Conservation (phyloP, 257 asterid species). For the Solanum sparsipilum region DNA sequence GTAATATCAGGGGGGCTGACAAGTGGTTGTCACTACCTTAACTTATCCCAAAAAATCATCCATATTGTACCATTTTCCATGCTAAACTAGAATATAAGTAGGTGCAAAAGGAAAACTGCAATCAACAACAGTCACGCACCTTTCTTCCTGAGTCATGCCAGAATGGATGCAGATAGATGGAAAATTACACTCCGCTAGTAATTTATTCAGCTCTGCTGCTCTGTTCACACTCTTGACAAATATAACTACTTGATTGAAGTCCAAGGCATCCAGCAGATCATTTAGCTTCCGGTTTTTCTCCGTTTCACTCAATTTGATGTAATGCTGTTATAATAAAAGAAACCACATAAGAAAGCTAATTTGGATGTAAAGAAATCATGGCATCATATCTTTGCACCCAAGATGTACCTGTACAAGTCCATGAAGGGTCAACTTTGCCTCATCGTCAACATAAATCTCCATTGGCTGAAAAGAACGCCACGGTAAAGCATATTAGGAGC, state of each 20-base stretch:
- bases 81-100: background rate
- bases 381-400: constrained; percentile 31
- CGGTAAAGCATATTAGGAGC: constrained; percentile 79
- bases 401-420: constrained; percentile 82
- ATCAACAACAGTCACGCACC: constrained; percentile 23
- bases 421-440: constrained; percentile 92
- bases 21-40: background rate
- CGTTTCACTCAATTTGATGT: constrained; percentile 81
- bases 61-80: background rate
- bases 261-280: constrained; percentile 85
- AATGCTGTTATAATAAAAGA: constrained; percentile 45
- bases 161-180: constrained; percentile 93
- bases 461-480: constrained; percentile 86
- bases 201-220: constrained; percentile 88
- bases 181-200: constrained; percentile 81
- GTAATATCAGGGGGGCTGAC: background rate
- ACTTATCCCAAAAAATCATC: background rate
- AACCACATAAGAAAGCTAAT: background rate
- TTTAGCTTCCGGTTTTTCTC: constrained; percentile 89
- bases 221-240: constrained; percentile 85
- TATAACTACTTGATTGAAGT: constrained; percentile 86
- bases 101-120: background rate
- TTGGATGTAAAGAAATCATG: background rate
- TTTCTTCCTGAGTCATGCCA: constrained; percentile 96
- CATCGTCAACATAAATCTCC: constrained; percentile 97